A percentile compares a stretch with the other conserved stretches of the same genome.
Evolutionary conservation across 352 stramenopile genomes (phyloP).

Genomic region (Globisporangium parvum): DNA sequence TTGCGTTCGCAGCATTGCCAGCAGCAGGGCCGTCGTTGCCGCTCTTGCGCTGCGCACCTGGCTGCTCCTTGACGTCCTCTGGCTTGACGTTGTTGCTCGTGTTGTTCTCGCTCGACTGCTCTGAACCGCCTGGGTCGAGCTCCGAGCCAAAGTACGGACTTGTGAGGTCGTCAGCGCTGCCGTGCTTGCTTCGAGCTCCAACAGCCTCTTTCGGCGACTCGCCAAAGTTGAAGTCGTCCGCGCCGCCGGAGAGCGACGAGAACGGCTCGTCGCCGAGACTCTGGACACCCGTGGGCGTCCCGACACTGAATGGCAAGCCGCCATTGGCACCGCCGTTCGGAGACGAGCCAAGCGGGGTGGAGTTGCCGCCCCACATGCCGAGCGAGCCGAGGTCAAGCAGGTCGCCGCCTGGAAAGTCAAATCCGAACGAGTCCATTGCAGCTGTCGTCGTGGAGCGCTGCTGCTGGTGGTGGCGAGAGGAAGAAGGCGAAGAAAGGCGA

Average conservation of each 20-base stretch:
- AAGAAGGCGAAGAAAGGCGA: too few relatives aligned
- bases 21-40: slow-evolving; percentile 8
- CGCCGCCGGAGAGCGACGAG: slow-evolving; percentile 29
- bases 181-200: slow-evolving; percentile 7
- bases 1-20: slow-evolving; percentile 15
- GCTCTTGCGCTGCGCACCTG: slow-evolving; percentile 22
- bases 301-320: slow-evolving; percentile 73
- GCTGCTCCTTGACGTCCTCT: slow-evolving; percentile 22
- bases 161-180: slow-evolving; percentile 28
- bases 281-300: slow-evolving; percentile 76
- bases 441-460: background rate
- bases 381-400: slow-evolving; percentile 72
- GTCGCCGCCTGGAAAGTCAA: slow-evolving; percentile 71
- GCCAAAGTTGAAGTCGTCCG: slow-evolving; percentile 75
- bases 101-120: slow-evolving; percentile 32
- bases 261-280: slow-evolving; percentile 80
- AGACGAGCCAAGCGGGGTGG: slow-evolving; percentile 62
- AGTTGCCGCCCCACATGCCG: slow-evolving; percentile 56
- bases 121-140: slow-evolving; percentile 24
- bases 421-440: slow-evolving; percentile 80
- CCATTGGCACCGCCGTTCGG: slow-evolving; percentile 31
- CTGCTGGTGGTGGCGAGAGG: too few relatives aligned
- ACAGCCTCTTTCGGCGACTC: slow-evolving; percentile 64
- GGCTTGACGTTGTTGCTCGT: slow-evolving; percentile 26
- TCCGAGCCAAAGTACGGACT: slow-evolving; percentile 68